Evolutionary conservation across 805 yeast species (phyloP).

Genomic region (Wickerhamiella spandovensis): DNA sequence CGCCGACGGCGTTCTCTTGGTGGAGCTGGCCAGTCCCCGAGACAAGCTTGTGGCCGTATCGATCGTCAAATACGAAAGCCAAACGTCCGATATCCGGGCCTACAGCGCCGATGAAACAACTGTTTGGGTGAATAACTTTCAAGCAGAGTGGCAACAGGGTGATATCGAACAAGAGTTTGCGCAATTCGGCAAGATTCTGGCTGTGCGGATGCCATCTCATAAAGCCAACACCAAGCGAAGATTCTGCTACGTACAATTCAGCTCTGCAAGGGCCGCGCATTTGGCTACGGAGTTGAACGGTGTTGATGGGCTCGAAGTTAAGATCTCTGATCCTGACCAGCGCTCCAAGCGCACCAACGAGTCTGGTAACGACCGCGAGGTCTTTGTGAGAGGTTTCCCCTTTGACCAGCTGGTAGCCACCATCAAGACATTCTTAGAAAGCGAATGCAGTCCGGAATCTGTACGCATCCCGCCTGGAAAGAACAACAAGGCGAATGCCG

Average conservation of each 20-base stretch:
- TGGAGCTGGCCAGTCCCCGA: conserved; percentile 1
- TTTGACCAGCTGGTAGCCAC: background rate
- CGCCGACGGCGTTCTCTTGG: background rate
- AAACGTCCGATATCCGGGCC: background rate
- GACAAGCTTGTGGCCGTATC: conserved; percentile 3
- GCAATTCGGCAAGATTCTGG: conserved; percentile 4
- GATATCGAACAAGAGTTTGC: background rate
- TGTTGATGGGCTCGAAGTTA: background rate
- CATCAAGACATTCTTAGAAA: background rate
- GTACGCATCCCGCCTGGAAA: background rate
- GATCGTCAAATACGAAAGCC: background rate
- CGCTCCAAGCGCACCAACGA: conserved; percentile 1
- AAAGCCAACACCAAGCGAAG: conserved; percentile 1
- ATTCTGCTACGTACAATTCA: conserved; percentile 7
- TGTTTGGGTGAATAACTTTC: conserved; percentile 5
- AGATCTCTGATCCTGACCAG: conserved; percentile 4
- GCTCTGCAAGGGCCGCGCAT: conserved; percentile 2
- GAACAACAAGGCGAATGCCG: background rate
- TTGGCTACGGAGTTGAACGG: background rate
- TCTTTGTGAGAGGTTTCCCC: conserved; percentile 6
- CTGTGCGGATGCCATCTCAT: conserved; percentile 2
- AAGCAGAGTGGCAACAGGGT: background rate
- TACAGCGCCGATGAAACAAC: conserved; percentile 3
- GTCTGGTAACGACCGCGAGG: conserved; percentile 4
- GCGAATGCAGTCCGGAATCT: background rate